phyloP scores from a whole-genome alignment of 192 early-diverging fungal genomes.

The Coemansia sp. region DNA sequence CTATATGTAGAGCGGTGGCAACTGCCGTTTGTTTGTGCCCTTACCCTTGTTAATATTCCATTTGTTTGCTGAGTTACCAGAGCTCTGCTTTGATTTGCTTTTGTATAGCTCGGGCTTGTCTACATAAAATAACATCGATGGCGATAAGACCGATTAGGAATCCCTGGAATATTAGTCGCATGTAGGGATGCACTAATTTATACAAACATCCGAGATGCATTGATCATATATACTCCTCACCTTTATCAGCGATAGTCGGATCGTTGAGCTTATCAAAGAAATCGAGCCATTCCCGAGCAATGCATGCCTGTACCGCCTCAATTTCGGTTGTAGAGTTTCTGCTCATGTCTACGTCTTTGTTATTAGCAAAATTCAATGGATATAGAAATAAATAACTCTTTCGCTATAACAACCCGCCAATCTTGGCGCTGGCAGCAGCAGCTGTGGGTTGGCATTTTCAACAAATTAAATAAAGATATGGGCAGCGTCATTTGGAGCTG shows the following conservation, averaged over 20 bases:
- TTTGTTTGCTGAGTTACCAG: slow-evolving; percentile 15
- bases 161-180: background rate
- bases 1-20: too few relatives aligned
- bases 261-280: slow-evolving; percentile 29
- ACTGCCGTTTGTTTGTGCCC: background rate
- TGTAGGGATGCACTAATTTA: background rate
- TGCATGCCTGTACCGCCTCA: slow-evolving; percentile 28
- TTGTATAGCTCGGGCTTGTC: slow-evolving; percentile 39
- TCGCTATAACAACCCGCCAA: background rate
- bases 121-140: slow-evolving; percentile 2
- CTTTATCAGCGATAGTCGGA: slow-evolving; percentile 5
- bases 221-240: background rate
- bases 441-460: background rate
- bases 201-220: background rate
- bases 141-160: background rate
- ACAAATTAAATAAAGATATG: background rate
- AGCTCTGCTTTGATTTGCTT: slow-evolving; percentile 3
- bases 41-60: slow-evolving; percentile 32
- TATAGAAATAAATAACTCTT: background rate
- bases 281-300: slow-evolving; percentile 48
- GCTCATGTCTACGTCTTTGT: slow-evolving; percentile 15
- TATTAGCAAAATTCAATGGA: background rate
- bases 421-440: background rate
- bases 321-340: background rate
- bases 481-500: background rate